Evolutionary conservation across 2,329 filamentous ascomycete species (phyloP), one percentile per base, ranked within the genome.

Genomic region (Hansfordia pulvinata): DNA sequence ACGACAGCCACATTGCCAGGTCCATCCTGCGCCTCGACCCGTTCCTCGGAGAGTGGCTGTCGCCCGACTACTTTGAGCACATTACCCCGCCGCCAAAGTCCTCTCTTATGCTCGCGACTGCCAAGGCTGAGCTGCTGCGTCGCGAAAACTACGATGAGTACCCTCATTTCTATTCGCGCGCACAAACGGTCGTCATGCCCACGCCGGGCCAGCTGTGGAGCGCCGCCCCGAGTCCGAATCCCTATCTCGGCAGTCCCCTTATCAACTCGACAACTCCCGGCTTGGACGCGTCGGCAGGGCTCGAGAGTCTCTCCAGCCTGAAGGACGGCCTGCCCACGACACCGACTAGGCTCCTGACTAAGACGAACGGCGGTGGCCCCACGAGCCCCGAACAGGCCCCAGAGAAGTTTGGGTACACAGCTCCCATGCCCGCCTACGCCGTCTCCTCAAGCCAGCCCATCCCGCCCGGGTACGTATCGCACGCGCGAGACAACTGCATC

Each of bases 11-110:
- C 4, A 39, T 69, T 32, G 60, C 62, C 30, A 78, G 71, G 35
- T 58, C 69, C 3, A 62, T 75, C 8, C 55, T 98, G 25, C 78
- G 90, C 1, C 66, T 98, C 5, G 90, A 98, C 52, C 79, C 86
- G 0, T 94, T 92, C 45, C 64, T 98, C 0, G 88, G 90, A 25
- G 90, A 98, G 60, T 98, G 90, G 90, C 64, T 96, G 17, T 82
- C 80, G 2, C 83, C 85, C 2, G 78, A 86, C 44, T 98, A 98
- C 50, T 98, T 88, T 43, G 85, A 93, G 35, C 68, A 80, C 27
- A 94, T 94, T 36, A 88, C 81, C 0, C 82, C 85, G 3, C 90
- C 90, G 8, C 90, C 90, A 0, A 72, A 74, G 22, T 88, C 84
- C 3, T 70, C 77, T 4, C 69, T 90, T 54, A 92, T 98, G 83